Percentiles rank a stretch among this genome's conserved stretches.
Evolutionary conservation across 192 early-diverging fungal genomes (phyloP).

Genomic region (Coemansia sp.): DNA sequence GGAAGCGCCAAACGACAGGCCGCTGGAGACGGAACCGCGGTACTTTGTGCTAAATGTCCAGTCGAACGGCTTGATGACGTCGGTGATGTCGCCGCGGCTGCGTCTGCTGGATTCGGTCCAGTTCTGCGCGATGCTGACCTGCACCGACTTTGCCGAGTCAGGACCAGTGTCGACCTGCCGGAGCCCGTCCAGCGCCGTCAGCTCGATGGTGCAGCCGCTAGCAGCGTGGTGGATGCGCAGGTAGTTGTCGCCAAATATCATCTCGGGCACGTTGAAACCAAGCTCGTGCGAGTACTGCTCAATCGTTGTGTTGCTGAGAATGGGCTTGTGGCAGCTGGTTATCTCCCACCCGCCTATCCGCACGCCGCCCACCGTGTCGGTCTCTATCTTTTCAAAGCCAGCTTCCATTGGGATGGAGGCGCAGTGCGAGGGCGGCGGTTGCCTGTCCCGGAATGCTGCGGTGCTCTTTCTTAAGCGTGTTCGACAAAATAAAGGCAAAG

Average conservation of each 20-base stretch:
- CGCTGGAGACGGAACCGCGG: constrained; percentile 58
- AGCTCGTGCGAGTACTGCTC: constrained; percentile 58
- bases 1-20: constrained; percentile 28
- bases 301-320: constrained; percentile 59
- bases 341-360: constrained; percentile 59
- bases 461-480: neutral
- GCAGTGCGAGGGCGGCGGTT: no score
- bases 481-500: neutral
- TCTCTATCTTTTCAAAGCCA: constrained; percentile 39
- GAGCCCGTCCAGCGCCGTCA: constrained; percentile 76
- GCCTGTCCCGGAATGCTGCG: no score
- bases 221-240: constrained; percentile 60
- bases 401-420: neutral
- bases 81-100: constrained; percentile 65
- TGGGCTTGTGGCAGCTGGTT: constrained; percentile 60
- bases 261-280: constrained; percentile 85
- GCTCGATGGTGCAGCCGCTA: constrained; percentile 58
- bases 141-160: constrained; percentile 68
- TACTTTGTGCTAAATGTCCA: constrained; percentile 94
- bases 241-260: constrained; percentile 93
- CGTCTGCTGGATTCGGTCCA: constrained; percentile 80
- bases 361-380: constrained; percentile 37
- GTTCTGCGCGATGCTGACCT: constrained; percentile 81
- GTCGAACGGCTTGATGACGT: constrained; percentile 92
- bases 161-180: constrained; percentile 67